phyloP scores from a whole-genome alignment of 139 green algal genomes.

The Spirogloea muscicola region DNA sequence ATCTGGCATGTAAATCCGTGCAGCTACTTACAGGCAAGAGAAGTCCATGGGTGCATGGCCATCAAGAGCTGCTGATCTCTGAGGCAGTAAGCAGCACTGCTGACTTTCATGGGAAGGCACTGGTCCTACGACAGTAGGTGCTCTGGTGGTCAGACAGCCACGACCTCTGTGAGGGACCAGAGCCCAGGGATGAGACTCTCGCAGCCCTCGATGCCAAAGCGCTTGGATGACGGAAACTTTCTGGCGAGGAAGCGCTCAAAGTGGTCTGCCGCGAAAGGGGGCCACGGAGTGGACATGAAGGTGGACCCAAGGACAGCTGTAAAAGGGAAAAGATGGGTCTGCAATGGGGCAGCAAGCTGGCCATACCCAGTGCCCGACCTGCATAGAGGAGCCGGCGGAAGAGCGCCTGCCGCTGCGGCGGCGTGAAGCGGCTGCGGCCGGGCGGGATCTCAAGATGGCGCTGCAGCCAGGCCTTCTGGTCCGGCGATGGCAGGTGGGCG shows the following conservation, averaged over 20 bases:
- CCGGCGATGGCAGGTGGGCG: conserved; percentile 9
- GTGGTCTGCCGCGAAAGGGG: too few relatives aligned
- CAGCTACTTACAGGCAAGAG: too few relatives aligned
- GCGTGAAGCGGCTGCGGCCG: conserved; percentile 8
- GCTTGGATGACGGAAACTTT: conserved; percentile 68
- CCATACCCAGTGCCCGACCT: conserved; percentile 22
- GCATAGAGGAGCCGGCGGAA: conserved; percentile 31
- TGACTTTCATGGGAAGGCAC: neutral
- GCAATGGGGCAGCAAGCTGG: too few relatives aligned
- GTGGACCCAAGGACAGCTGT: too few relatives aligned
- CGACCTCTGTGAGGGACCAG: conserved; percentile 62
- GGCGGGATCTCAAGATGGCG: conserved; percentile 15
- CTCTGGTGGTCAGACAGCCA: neutral
- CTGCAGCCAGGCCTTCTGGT: conserved; percentile 45
- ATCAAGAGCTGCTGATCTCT: too few relatives aligned
- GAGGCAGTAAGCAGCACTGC: too few relatives aligned
- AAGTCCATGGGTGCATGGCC: too few relatives aligned
- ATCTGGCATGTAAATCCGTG: too few relatives aligned
- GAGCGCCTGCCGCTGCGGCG: neutral
- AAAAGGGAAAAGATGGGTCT: too few relatives aligned
- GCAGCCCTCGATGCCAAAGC: conserved; percentile 66
- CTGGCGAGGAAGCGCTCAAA: conserved; percentile 95
- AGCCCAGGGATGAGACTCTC: conserved; percentile 92
- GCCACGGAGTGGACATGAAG: too few relatives aligned
- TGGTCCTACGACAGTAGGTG: neutral